Base-by-base conservation (phyloP, 2,329 filamentous ascomycete genomes). In the Fusarium odoratissimum region DNA sequence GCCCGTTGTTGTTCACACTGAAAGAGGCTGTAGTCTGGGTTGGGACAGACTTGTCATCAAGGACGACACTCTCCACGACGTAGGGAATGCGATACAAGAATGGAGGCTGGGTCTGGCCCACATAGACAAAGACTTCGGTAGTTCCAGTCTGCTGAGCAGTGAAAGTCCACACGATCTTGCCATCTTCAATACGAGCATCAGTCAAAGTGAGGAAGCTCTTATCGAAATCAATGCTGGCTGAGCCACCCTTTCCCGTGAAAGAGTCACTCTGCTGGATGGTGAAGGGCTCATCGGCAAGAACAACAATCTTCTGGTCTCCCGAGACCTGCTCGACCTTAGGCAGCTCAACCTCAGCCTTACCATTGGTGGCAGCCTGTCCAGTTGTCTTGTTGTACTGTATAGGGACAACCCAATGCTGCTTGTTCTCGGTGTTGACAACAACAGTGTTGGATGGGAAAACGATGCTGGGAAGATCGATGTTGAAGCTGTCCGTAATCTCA, bases 51-150 rank as follows among this genome's bases (percentile, higher is more conserved):
- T 45, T 31, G 6, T 54, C 28, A 19, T 25, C 40, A 21, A 54
- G 23, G 23, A 48, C 10, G 19, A 60, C 35, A 33, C 61, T 58
- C 37, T 45, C 52, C 25, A 69, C 63, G 1, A 25, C 3, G 35
- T 69, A 58, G 41, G 51, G 31, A 9, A 67, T 69, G 31, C 83
- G 82, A 60, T 84, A 84, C 49, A 85, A 77, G 57, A 84, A 83
- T 8, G 80, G 79, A 61, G 83, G 82, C 33, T 82, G 76, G 56
- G 65, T 72, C 8, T 82, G 82, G 5, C 83, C 82, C 25, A 82
- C 76, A 25, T 82, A 84, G 8, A 75, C 72, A 8, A 73, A 68
- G 1, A 67, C 16, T 37, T 69, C 10, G 17, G 67, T 69, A n/a
- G 10, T 31, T n/a, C 67, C 67, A 13, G 45, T 46, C 40, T 59